These are phyloP conservation scores for Aspergillus neoniger DNA, from an alignment of 2,329 filamentous ascomycete species.

Conservation along the genomic window DNA sequence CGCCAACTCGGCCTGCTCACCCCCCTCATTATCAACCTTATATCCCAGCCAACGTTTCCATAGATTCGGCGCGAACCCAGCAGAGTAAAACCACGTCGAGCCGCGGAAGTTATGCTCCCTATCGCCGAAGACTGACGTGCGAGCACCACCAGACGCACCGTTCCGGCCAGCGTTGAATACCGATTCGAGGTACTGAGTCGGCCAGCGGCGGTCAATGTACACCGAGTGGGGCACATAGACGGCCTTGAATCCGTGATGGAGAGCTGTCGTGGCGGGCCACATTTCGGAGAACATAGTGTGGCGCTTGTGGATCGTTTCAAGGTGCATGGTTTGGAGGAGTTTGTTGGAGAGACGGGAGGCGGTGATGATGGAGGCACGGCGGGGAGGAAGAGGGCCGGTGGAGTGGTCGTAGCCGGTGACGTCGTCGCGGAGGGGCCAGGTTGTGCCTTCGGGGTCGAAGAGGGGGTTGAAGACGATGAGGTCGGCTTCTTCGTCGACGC, in stretches of 20 bases:
- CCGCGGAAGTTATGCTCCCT: conserved; percentile 87
- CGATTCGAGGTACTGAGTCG: conserved; percentile 71
- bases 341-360: conserved; percentile 79
- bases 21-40: conserved; percentile 74
- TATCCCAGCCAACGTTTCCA: conserved; percentile 87
- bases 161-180: conserved; percentile 79
- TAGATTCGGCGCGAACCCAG: conserved; percentile 75
- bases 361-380: conserved; percentile 86
- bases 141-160: conserved; percentile 71
- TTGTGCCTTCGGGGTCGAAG: conserved; percentile 84
- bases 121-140: conserved; percentile 75
- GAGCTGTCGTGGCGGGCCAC: conserved; percentile 85
- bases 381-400: conserved; percentile 59
- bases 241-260: conserved; percentile 91
- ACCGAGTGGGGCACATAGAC: conserved; percentile 88
- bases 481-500: conserved; percentile 86
- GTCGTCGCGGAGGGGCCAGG: conserved; percentile 78
- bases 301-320: conserved; percentile 79
- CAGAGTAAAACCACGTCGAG: conserved; percentile 89
- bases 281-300: conserved; percentile 95
- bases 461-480: conserved; percentile 89
- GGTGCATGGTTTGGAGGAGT: conserved; percentile 84
- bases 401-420: conserved; percentile 80
- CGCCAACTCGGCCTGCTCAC: conserved; percentile 71
- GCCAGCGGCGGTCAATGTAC: conserved; percentile 86